Evolutionary conservation across 345 rosid species (phyloP).

Genomic region (Carallia brachiata): DNA sequence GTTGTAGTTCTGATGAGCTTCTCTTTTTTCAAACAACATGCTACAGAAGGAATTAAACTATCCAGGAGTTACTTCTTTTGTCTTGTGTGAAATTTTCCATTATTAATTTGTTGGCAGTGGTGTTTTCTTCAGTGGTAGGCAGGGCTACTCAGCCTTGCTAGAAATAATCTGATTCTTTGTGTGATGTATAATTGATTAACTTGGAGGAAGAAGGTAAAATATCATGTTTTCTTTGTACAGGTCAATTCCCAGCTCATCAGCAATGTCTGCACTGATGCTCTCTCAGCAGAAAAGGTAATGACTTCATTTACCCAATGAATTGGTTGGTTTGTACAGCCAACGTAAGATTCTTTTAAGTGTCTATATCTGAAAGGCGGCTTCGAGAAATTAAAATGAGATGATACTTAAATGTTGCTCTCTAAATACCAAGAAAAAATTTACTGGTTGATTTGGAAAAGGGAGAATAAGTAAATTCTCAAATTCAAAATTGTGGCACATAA

Average conservation of each 20-base stretch:
- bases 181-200: background rate
- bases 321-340: background rate
- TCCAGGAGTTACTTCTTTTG: too few relatives aligned
- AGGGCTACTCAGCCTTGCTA: background rate
- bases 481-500: background rate
- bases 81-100: too few relatives aligned
- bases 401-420: too few relatives aligned
- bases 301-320: background rate
- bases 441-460: background rate
- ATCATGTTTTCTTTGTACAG: constrained; percentile 32
- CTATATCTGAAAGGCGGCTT: background rate
- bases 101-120: too few relatives aligned
- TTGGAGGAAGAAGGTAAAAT: background rate
- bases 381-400: background rate
- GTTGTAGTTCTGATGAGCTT: too few relatives aligned
- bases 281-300: constrained; percentile 93
- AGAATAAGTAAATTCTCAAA: too few relatives aligned
- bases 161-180: background rate
- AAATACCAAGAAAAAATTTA: background rate
- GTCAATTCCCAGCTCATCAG: constrained; percentile 99
- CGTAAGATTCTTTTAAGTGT: constrained; percentile 3
- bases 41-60: too few relatives aligned
- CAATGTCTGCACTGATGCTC: constrained; percentile 96
- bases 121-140: background rate
- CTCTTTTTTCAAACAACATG: too few relatives aligned